Evolutionary conservation across 345 rosid genomes (phyloP).

Genomic region (Alliaria petiolata): DNA sequence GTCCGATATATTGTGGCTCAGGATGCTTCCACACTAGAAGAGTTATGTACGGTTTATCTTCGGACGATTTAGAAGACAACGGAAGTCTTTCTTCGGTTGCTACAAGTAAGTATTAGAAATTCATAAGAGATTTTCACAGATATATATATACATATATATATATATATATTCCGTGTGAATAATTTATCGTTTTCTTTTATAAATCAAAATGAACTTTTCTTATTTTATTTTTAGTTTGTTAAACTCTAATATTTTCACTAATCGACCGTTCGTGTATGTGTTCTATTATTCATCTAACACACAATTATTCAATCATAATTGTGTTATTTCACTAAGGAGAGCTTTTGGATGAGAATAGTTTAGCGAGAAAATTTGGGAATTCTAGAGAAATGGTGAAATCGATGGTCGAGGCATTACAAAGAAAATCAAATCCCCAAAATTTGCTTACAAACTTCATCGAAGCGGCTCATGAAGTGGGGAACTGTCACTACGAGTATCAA

Average conservation of each 20-base stretch:
- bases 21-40: constrained; percentile 56
- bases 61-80: constrained; percentile 9
- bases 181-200: no score
- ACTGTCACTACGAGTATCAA: constrained; percentile 40
- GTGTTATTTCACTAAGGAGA: constrained; percentile 1
- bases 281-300: not conserved
- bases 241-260: no score
- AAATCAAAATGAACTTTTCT: no score
- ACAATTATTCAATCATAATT: not conserved
- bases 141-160: no score
- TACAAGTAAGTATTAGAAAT: not conserved
- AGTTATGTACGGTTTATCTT: constrained; percentile 48
- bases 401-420: constrained; percentile 38
- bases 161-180: no score
- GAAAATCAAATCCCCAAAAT: not conserved
- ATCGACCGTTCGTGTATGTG: not conserved
- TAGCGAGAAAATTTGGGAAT: constrained; percentile 37
- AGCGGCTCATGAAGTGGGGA: constrained; percentile 41
- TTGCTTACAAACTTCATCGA: constrained; percentile 18
- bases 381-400: constrained; percentile 43
- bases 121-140: not conserved
- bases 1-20: constrained; percentile 21
- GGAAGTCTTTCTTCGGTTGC: constrained; percentile 8
- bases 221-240: not conserved
- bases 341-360: not conserved